These are phyloP conservation scores for Tephrocybe rancida DNA, from an alignment of 768 basidiomycete species.

Conservation along the genomic window DNA sequence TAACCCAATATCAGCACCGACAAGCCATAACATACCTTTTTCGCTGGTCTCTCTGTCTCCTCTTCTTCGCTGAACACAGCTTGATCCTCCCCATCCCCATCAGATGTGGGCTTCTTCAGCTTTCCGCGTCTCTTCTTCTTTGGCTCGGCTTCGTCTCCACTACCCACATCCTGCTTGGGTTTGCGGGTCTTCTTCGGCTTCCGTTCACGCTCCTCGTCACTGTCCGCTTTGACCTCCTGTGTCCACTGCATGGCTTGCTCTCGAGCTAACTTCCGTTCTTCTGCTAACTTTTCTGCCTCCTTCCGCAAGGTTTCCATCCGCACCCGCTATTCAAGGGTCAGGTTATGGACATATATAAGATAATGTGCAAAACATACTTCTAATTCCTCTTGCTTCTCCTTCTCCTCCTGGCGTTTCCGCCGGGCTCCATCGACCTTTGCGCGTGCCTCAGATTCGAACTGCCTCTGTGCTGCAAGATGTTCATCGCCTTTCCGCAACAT, in stretches of 20 bases:
- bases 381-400: conserved; percentile 58
- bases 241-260: conserved; percentile 85
- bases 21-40: conserved; percentile 53
- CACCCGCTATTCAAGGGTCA: conserved; percentile 44
- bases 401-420: conserved; percentile 79
- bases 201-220: conserved; percentile 81
- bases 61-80: conserved; percentile 76
- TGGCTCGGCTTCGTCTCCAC: conserved; percentile 62
- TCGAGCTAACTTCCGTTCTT: conserved; percentile 71
- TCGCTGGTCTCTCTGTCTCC: conserved; percentile 60
- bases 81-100: conserved; percentile 64
- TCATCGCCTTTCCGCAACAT: conserved; percentile 83
- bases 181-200: conserved; percentile 57
- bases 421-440: conserved; percentile 79
- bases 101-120: conserved; percentile 57
- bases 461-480: conserved; percentile 71
- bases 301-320: conserved; percentile 65
- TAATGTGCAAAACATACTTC: conserved; percentile 51
- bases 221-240: conserved; percentile 63
- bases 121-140: conserved; percentile 78
- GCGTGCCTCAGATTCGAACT: conserved; percentile 70
- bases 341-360: not conserved
- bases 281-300: conserved; percentile 79
- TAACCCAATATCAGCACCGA: conserved; percentile 15
- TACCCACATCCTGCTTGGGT: conserved; percentile 50